Conservation (phyloP, 2,329 filamentous ascomycete genomes). For the Canariomyces notabilis region DNA sequence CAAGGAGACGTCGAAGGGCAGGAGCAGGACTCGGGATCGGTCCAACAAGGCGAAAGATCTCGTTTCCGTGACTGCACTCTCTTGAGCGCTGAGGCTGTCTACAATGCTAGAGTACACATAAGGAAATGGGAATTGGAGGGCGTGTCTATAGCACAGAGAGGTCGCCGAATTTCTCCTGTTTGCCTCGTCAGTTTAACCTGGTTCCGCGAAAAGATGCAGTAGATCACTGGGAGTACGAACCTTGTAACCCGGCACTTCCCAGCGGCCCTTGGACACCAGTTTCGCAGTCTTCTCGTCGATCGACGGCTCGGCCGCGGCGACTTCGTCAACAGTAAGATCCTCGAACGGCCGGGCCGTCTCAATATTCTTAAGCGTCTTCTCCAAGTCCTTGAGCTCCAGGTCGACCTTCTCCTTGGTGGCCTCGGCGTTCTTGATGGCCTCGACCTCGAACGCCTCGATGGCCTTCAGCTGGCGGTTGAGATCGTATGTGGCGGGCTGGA, state of each 20-base stretch:
- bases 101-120: slow-evolving; percentile 67
- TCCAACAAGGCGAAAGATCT: slow-evolving; percentile 19
- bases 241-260: slow-evolving; percentile 98
- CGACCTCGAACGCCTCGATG: slow-evolving; percentile 95
- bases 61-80: slow-evolving; percentile 11
- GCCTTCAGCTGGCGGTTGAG: slow-evolving; percentile 91
- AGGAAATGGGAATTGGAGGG: slow-evolving; percentile 37
- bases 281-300: slow-evolving; percentile 95
- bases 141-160: slow-evolving; percentile 79
- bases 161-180: slow-evolving; percentile 97
- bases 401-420: slow-evolving; percentile 96
- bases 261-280: slow-evolving; percentile 96
- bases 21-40: too few relatives aligned
- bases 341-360: slow-evolving; percentile 93
- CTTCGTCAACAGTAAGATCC: slow-evolving; percentile 95
- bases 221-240: slow-evolving; percentile 46
- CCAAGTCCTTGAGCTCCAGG: slow-evolving; percentile 86
- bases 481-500: slow-evolving; percentile 93
- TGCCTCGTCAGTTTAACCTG: slow-evolving; percentile 40
- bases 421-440: slow-evolving; percentile 95
- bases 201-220: not conserved
- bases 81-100: slow-evolving; percentile 43
- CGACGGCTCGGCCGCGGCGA: slow-evolving; percentile 87
- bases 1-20: too few relatives aligned
- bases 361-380: slow-evolving; percentile 95